Conservation (phyloP, 148 eudicot species). For the Chenopodium berlandieri region DNA sequence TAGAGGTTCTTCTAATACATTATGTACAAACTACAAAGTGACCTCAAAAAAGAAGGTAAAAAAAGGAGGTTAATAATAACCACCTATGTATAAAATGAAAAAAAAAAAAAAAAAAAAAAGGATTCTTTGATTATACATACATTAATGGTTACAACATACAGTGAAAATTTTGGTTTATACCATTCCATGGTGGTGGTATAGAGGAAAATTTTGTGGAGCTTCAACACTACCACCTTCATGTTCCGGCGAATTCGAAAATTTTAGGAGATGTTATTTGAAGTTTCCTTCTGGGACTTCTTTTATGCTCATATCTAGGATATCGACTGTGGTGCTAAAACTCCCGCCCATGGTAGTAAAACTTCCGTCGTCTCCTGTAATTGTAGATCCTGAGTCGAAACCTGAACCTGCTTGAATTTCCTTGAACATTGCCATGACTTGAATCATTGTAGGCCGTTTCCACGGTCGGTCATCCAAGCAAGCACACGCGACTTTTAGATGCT, state of each 20-base stretch:
- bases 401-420: slow-evolving; percentile 93
- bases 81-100: slow-evolving; percentile 26
- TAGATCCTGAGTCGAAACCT: slow-evolving; percentile 59
- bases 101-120: slow-evolving; percentile 1
- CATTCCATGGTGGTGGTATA: slow-evolving; percentile 17
- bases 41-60: background rate
- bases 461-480: slow-evolving; percentile 87
- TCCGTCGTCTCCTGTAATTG: slow-evolving; percentile 45
- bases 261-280: background rate
- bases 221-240: background rate
- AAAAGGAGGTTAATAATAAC: slow-evolving; percentile 7
- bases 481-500: slow-evolving; percentile 72
- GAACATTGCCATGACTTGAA: slow-evolving; percentile 95
- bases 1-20: slow-evolving; percentile 26
- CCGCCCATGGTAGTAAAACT: slow-evolving; percentile 45
- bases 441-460: slow-evolving; percentile 78
- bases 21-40: slow-evolving; percentile 26
- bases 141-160: slow-evolving; percentile 34
- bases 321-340: slow-evolving; percentile 41
- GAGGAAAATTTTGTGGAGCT: slow-evolving; percentile 27
- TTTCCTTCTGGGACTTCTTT: slow-evolving; percentile 46
- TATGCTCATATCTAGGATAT: slow-evolving; percentile 51
- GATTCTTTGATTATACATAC: slow-evolving; percentile 36
- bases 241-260: background rate
- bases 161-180: slow-evolving; percentile 20